Evolutionary conservation across 208 protist genomes (phyloP), one percentile per base, ranked within the genome.

Genomic region (Acanthamoeba royreba): DNA sequence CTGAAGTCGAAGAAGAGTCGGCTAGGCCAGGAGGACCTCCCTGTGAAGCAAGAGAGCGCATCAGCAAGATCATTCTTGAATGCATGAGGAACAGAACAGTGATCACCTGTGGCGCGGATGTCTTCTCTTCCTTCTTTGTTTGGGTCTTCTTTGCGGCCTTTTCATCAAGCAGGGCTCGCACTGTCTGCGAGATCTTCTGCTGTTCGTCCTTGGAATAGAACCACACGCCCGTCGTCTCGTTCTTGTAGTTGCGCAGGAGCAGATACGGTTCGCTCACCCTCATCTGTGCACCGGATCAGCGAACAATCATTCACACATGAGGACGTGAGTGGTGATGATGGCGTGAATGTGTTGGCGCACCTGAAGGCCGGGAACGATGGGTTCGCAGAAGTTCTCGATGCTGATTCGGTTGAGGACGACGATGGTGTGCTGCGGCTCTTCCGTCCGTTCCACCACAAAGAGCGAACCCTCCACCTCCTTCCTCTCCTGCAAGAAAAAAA

Each of bases 401-500:
- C 72, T 83, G 19, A 83, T 53, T 1, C 72, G 72, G 72, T 83
- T 83, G 72, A 83, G 72, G n/a, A 83, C 72, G 43, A 83, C 72
- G 42, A 83, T 52, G n/a, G 58, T 69, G 58, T 69, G 58, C 25
- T 35, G 58, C 2, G 58, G 58, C 58, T 69, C 58, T 35, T 69
- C 58, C 15, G 58, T 69, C 40, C 58, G 58, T 33, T 69, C 58
- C 31, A 69, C 72, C n/a, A 83, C 72, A 17, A 83, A 83, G 3
- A 83, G 72, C 2, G 72, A 83, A 7, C 72, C 72, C 28, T 83
- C 72, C 2, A 83, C 72, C 17, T 83, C 72, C n/a, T 83, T 83
- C 43, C 72, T 46, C 72, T 83, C 72, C 72, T 83, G 72, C n/a
- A 19, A 49, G 2, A 79, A 79, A 79, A 8, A 79, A 79, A 79